These are phyloP conservation scores for Rhodotorula sp. DNA, from an alignment of 1,284 basidiomycete species.

Conservation along the genomic window DNA sequence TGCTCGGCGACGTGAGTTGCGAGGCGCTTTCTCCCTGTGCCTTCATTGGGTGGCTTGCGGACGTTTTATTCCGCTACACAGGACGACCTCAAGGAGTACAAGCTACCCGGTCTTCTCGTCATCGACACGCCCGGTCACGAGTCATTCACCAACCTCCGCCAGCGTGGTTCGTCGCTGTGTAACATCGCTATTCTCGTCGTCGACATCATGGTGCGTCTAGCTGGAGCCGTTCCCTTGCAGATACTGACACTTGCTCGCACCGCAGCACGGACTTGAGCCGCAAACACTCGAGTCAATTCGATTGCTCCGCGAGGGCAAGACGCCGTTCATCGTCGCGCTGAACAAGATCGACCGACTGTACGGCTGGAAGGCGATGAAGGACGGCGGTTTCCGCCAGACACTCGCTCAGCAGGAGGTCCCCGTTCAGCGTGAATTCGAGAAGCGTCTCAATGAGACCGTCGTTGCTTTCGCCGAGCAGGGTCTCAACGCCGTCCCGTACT, in stretches of 20 bases:
- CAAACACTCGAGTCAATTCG: conserved; percentile 97
- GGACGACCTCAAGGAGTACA: conserved; percentile 85
- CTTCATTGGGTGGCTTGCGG: background rate
- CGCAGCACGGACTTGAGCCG: conserved; percentile 88
- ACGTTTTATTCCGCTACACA: conserved; percentile 43
- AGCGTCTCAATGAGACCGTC: conserved; percentile 79
- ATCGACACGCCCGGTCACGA: conserved; percentile 99
- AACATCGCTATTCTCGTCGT: conserved; percentile 99
- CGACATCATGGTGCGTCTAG: conserved; percentile 82
- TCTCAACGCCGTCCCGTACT: conserved; percentile 91
- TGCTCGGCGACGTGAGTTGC: conserved; percentile 71
- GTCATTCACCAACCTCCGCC: conserved; percentile 96
- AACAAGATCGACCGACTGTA: conserved; percentile 99
- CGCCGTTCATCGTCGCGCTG: conserved; percentile 97
- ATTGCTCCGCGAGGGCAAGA: conserved; percentile 87
- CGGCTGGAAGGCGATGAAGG: conserved; percentile 86
- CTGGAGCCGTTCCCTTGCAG: background rate
- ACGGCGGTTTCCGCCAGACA: conserved; percentile 89
- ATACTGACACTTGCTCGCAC: conserved; percentile 20
- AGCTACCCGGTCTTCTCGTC: conserved; percentile 91
- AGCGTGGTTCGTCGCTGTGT: conserved; percentile 93
- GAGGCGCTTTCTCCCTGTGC: conserved; percentile 22
- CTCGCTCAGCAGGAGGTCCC: conserved; percentile 77
- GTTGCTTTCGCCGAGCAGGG: conserved; percentile 97
- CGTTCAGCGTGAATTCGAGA: conserved; percentile 90